Evolutionary conservation across 2,329 filamentous ascomycete species (phyloP).

Genomic region (Paecilomyces sp.): DNA sequence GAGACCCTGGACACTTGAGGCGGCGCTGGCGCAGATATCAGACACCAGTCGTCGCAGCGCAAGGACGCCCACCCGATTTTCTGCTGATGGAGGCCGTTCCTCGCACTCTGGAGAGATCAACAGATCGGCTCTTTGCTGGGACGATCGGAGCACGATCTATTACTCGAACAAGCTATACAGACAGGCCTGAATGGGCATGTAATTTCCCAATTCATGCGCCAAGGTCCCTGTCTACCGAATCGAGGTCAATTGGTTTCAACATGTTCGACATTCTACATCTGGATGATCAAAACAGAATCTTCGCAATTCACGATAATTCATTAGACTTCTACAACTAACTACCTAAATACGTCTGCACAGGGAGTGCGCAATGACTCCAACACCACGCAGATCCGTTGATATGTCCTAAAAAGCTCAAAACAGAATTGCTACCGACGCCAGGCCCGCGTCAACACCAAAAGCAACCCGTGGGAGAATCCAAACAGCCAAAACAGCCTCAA

Average conservation of each 20-base stretch:
- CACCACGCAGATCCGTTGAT: not conserved
- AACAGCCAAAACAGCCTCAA: constrained; percentile 7
- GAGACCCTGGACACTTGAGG: not conserved
- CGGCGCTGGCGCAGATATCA: not conserved
- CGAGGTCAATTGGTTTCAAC: not conserved
- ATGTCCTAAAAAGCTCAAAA: not conserved
- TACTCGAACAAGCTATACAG: not conserved
- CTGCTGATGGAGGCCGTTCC: not conserved
- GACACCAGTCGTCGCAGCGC: not conserved
- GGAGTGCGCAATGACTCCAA: not conserved
- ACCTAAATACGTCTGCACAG: not conserved
- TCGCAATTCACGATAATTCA: not conserved
- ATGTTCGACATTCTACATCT: not conserved
- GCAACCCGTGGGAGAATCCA: not conserved
- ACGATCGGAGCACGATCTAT: not conserved
- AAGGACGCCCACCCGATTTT: not conserved
- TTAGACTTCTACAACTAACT: not conserved
- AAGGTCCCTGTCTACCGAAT: not conserved
- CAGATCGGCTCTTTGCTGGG: not conserved
- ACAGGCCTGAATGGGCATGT: not conserved
- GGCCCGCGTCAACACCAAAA: not conserved
- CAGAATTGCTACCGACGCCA: not conserved
- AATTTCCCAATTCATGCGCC: not conserved
- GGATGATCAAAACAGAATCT: not conserved
- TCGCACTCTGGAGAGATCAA: not conserved